Conservation (phyloP, 225 moss, liverwort and hornwort genomes). For the Pseudoscleropodium purum region DNA sequence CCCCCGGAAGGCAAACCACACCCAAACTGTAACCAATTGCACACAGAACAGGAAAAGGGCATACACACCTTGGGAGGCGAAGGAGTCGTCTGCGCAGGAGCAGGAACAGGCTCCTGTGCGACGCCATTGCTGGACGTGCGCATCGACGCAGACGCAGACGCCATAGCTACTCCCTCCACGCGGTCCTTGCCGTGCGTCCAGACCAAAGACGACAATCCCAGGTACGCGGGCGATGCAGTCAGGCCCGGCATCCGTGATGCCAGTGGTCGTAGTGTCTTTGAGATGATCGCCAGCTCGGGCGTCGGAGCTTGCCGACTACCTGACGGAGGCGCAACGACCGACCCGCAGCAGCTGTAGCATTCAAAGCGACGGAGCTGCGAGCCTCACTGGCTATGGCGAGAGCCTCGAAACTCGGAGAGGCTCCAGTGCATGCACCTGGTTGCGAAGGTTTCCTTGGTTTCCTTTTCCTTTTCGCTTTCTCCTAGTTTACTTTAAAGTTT, state of each 20-base stretch:
- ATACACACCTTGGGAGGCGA: constrained; percentile 19
- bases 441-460: not conserved
- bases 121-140: constrained; percentile 18
- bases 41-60: not conserved
- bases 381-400: not conserved
- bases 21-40: not conserved
- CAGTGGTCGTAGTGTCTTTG: not conserved
- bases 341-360: not conserved
- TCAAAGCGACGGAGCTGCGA: not conserved
- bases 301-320: not conserved
- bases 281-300: constrained; percentile 28
- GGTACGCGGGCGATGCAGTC: not conserved
- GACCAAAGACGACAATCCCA: not conserved
- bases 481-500: not conserved
- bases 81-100: constrained; percentile 16
- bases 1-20: not conserved
- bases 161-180: not conserved
- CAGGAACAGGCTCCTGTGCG: constrained; percentile 27
- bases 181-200: not conserved
- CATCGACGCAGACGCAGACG: constrained; percentile 2
- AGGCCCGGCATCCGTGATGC: constrained; percentile 34
- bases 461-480: not conserved
- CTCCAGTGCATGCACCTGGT: not conserved
- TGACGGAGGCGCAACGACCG: not conserved
- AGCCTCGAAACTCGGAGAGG: not conserved